Evolutionary conservation across 257 asterid genomes (phyloP).

Genomic region (Solanum medicagineum): DNA sequence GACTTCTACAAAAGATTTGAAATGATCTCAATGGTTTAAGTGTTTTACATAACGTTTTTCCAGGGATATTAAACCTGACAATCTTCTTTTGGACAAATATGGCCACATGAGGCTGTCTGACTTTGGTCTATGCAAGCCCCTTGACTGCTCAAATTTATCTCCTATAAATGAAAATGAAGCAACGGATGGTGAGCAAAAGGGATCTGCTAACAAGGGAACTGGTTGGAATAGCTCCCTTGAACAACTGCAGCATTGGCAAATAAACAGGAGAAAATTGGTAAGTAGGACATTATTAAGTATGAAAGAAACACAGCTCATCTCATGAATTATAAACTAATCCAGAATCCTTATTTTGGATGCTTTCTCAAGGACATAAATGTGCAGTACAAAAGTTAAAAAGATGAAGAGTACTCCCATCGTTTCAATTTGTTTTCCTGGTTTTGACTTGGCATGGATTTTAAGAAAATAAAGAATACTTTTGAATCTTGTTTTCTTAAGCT

Average conservation of each 20-base stretch:
- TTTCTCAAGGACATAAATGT: neutral
- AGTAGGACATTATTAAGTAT: slow-evolving; percentile 1
- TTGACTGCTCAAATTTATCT: slow-evolving; percentile 50
- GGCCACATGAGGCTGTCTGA: slow-evolving; percentile 73
- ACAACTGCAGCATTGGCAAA: slow-evolving; percentile 90
- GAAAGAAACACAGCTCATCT: neutral
- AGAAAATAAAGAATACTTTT: neutral
- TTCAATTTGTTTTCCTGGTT: neutral
- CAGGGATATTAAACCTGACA: slow-evolving; percentile 86
- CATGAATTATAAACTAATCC: neutral
- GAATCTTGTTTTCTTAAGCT: neutral
- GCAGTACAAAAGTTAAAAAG: neutral
- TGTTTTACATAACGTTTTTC: neutral
- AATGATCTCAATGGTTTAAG: neutral
- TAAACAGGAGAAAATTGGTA: slow-evolving; percentile 80
- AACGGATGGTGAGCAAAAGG: slow-evolving; percentile 49
- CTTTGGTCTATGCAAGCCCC: slow-evolving; percentile 76
- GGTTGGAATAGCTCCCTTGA: slow-evolving; percentile 78
- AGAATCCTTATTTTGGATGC: neutral
- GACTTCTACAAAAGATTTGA: neutral
- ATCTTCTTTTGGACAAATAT: slow-evolving; percentile 55
- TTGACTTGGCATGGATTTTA: neutral
- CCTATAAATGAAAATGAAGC: slow-evolving; percentile 62
- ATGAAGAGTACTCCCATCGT: neutral
- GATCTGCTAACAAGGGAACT: slow-evolving; percentile 38